Conservation (phyloP, 306 rosid genomes). For the Delonix regia region DNA sequence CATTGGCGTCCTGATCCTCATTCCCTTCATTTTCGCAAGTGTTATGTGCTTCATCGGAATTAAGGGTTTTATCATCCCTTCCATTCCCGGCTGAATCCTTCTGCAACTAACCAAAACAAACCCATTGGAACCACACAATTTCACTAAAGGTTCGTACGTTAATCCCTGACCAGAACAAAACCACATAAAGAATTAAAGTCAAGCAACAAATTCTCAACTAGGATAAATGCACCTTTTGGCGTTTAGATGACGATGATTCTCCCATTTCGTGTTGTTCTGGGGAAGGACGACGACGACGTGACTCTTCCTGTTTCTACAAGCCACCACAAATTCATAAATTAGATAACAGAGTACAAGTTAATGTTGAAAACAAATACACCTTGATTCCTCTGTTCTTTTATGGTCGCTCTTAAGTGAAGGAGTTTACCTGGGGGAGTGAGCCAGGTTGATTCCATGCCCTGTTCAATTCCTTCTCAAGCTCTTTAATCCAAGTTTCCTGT, state of each 20-base stretch:
- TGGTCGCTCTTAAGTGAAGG: neutral
- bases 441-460: neutral
- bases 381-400: neutral
- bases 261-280: neutral
- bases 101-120: conserved; percentile 4
- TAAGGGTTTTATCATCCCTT: neutral
- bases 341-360: neutral
- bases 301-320: neutral
- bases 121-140: neutral
- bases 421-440: neutral
- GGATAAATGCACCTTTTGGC: conserved; percentile 11
- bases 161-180: neutral
- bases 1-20: neutral
- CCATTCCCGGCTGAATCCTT: neutral
- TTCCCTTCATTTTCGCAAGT: neutral
- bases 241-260: neutral
- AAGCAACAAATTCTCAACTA: neutral
- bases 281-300: conserved; percentile 3
- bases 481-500: neutral
- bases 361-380: no score
- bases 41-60: neutral
- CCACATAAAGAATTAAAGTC: neutral
- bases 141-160: neutral
- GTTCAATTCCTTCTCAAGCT: neutral
- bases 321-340: neutral